A percentile compares a stretch with the other conserved stretches of the same genome.
Conservation (phyloP, 371 early-diverging fungal genomes). For the Funneliformis caledonium region DNA sequence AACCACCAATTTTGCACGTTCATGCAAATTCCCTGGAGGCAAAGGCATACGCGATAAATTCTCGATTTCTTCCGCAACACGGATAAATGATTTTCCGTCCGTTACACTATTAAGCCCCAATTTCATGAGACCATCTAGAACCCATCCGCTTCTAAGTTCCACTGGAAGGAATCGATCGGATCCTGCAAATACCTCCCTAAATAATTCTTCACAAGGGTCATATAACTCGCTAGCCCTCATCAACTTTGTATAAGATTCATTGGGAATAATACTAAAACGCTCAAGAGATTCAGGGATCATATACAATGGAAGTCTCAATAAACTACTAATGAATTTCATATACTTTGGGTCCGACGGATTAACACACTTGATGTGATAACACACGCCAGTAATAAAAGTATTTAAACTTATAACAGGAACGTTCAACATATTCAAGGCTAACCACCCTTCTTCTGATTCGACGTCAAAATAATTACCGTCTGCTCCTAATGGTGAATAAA, state of each 20-base stretch:
- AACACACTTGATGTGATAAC: not conserved
- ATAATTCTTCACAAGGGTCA: not conserved
- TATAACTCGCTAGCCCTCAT: not conserved
- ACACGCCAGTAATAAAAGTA: not conserved
- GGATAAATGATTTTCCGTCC: not conserved
- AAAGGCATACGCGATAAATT: not conserved
- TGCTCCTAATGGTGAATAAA: not conserved
- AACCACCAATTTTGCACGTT: not conserved
- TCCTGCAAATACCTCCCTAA: not conserved
- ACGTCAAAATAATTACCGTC: slow-evolving; percentile 3
- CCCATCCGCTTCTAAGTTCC: not conserved
- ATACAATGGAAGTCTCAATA: not conserved
- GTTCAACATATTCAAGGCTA: not conserved
- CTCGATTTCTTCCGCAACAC: not conserved
- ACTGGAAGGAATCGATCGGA: not conserved
- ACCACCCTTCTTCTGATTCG: not conserved
- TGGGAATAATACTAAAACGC: not conserved
- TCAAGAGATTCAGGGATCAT: not conserved
- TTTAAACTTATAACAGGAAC: not conserved
- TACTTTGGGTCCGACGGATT: not conserved
- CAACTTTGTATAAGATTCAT: not conserved
- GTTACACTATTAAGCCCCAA: not conserved
- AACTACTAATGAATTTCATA: not conserved
- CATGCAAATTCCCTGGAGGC: not conserved
- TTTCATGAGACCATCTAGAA: not conserved